These are phyloP conservation scores for Podospora fimiseda DNA, from an alignment of 495 filamentous ascomycete species.

Conservation along the genomic window DNA sequence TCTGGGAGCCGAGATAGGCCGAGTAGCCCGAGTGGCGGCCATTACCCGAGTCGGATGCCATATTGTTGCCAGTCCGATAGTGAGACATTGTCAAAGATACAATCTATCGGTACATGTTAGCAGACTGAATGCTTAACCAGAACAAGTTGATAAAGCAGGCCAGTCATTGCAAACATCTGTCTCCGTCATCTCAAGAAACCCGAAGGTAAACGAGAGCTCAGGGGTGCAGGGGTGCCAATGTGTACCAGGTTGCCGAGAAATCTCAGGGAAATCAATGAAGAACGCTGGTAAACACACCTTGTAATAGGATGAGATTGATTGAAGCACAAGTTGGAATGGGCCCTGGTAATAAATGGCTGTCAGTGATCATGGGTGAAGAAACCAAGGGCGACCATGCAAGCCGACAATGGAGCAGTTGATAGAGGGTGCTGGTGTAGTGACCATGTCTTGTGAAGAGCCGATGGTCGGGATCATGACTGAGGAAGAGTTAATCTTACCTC, in stretches of 20 bases:
- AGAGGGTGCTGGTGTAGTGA: no score
- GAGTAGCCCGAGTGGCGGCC: slow-evolving; percentile 23
- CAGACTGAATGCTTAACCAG: not conserved
- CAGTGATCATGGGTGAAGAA: no score
- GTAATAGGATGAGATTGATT: not conserved
- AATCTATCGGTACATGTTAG: slow-evolving; percentile 5
- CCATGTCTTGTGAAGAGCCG: no score
- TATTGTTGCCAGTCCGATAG: slow-evolving; percentile 18
- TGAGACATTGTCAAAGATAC: slow-evolving; percentile 19
- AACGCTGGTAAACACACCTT: not conserved
- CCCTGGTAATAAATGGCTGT: no score
- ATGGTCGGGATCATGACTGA: not conserved
- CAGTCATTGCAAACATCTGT: no score
- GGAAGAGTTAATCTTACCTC: slow-evolving; percentile 21
- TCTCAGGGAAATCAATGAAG: not conserved
- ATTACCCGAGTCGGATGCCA: slow-evolving; percentile 21
- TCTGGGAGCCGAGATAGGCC: slow-evolving; percentile 21
- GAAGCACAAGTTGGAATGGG: not conserved
- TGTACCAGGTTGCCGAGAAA: not conserved
- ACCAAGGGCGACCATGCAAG: no score
- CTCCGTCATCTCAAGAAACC: no score
- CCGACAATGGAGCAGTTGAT: no score
- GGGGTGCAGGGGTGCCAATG: no score
- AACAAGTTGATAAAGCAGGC: no score
- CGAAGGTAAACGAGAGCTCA: no score